Evolutionary conservation across 2,329 filamentous ascomycete genomes (phyloP), one percentile per base, ranked within the genome.

Genomic region (Rhytidhysteron rufulum): DNA sequence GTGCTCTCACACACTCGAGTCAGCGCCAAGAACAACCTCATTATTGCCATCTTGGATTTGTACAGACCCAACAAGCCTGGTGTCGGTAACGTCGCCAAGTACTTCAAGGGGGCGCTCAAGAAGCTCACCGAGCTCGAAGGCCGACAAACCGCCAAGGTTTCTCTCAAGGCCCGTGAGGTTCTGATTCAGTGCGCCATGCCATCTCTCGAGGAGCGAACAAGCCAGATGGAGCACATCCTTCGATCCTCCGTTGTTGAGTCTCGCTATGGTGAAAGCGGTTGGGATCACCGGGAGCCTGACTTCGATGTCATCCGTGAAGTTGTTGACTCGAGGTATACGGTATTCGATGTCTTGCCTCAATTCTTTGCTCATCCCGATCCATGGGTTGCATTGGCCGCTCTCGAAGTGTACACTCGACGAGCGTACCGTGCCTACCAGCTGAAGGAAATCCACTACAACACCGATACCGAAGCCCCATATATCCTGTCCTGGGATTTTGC

Each of bases 201-300:
- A 15, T 98, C 93, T 3, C 76, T 98, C 16, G 93, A 97, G 68
- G 93, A 98, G 77, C 85, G 93, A 54, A 86, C 87, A 19, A 80
- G 85, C 5, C 93, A 98, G 73, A 96, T 98, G 91, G 93, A 97
- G 74, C 91, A 97, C 68, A 98, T 98, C 50, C 77, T 98, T 40
- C 87, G 90, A 44, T 95, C 91, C 19, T 91, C 93, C 0, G 93
- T 98, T 17, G 82, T 96, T 6, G 89, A 98, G 67, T 95, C 90
- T n/a, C 84, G 87, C 53, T 98, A 98, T 60, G 93, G 93, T 44
- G 93, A 98, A 77, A 90, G 88, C 45, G 90, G 91, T 37, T 95
- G 88, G 86, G 91, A 96, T 49, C 93, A 98, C 71, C 80, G 93
- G 51, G 87, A 96, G 68, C 93, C 93, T 34, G 88, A 85, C 68